phyloP scores from a whole-genome alignment of 345 rosid genomes.

The Euphorbia tirucalli region DNA sequence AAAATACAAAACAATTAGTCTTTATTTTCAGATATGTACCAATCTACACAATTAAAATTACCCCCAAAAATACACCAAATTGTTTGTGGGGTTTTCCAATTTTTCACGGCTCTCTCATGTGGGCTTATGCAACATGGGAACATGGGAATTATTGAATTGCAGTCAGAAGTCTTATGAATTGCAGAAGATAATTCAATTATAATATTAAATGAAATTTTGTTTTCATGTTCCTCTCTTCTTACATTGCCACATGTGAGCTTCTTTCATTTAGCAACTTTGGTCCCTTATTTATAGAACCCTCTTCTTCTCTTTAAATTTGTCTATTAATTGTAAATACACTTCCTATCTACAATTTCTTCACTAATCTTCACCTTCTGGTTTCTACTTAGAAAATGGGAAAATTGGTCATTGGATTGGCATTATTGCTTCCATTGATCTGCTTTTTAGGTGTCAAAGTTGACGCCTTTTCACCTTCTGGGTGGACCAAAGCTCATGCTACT shows the following conservation, averaged over 20 bases:
- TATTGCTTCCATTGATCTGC: slow-evolving; percentile 40
- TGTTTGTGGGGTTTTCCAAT: background rate
- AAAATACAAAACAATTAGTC: no score
- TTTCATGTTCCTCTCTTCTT: slow-evolving; percentile 13
- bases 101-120: slow-evolving; percentile 36
- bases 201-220: background rate
- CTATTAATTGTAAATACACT: slow-evolving; percentile 15
- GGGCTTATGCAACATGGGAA: slow-evolving; percentile 35
- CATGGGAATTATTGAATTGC: slow-evolving; percentile 58
- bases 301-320: slow-evolving; percentile 17
- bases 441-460: slow-evolving; percentile 25
- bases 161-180: no score
- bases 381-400: slow-evolving; percentile 35
- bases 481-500: slow-evolving; percentile 28
- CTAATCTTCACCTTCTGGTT: background rate
- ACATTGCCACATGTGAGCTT: slow-evolving; percentile 44
- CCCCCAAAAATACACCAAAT: no score
- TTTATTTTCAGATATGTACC: no score
- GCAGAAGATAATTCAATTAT: no score
- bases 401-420: slow-evolving; percentile 18
- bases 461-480: slow-evolving; percentile 49
- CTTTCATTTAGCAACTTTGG: slow-evolving; percentile 20
- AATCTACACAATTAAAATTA: no score
- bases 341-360: background rate
- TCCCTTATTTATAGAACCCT: slow-evolving; percentile 33